phyloP scores from a whole-genome alignment of 768 basidiomycete genomes.

The Daedaleopsis nitida region DNA sequence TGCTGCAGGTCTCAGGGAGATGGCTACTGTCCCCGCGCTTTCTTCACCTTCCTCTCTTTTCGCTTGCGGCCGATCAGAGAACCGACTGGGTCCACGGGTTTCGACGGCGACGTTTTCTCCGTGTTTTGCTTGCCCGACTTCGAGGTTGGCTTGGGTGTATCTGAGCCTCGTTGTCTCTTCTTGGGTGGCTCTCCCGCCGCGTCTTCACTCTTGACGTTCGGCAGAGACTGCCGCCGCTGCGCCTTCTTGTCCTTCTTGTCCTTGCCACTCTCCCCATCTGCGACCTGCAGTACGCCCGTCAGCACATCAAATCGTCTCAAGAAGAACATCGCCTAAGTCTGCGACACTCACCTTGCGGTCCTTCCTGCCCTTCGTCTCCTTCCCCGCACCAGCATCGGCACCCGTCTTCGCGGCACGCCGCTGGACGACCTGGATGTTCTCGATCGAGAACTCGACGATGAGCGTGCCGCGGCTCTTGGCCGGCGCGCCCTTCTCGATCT shows the following conservation, averaged over 20 bases:
- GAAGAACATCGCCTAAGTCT: not conserved
- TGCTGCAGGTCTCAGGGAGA: not conserved
- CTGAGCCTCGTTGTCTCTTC: conserved; percentile 43
- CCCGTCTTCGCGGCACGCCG: conserved; percentile 54
- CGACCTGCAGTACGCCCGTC: not conserved
- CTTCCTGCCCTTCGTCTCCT: not conserved
- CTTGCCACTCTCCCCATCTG: conserved; percentile 8
- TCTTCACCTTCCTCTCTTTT: conserved; percentile 56
- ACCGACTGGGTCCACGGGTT: conserved; percentile 52
- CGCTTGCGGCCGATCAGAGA: conserved; percentile 82
- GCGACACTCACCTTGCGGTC: not conserved
- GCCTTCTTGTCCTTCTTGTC: not conserved
- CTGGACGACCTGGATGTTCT: conserved; percentile 89
- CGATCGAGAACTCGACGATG: conserved; percentile 95
- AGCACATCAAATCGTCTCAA: not conserved
- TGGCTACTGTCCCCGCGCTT: conserved; percentile 15
- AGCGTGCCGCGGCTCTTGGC: conserved; percentile 52
- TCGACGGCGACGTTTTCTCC: conserved; percentile 18
- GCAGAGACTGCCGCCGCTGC: conserved; percentile 17
- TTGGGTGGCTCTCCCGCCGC: conserved; percentile 42
- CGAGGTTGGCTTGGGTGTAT: conserved; percentile 14
- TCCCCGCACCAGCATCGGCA: not conserved
- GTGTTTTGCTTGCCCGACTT: conserved; percentile 15
- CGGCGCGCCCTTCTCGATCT: conserved; percentile 47
- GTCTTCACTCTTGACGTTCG: conserved; percentile 27